These are phyloP conservation scores for Geoglossum cookeanum DNA, from an alignment of 2,329 filamentous ascomycete species.

Conservation along the genomic window DNA sequence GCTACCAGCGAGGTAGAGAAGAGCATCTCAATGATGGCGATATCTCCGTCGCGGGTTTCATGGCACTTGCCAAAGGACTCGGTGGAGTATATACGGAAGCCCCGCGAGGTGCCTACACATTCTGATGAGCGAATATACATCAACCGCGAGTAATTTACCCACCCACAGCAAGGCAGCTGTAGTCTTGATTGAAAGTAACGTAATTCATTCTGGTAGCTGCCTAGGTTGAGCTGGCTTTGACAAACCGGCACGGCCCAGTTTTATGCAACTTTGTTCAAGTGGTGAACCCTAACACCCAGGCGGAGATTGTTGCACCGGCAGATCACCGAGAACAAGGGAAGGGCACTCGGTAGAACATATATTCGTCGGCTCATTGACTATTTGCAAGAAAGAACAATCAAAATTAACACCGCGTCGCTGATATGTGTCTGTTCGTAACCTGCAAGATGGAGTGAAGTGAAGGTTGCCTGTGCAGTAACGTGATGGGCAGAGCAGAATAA, in stretches of 20 bases:
- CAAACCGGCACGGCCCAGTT: background rate
- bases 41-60: conserved; percentile 84
- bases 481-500: background rate
- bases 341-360: conserved; percentile 13
- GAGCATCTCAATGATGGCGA: conserved; percentile 93
- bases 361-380: conserved; percentile 24
- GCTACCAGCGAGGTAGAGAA: conserved; percentile 96
- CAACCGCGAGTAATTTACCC: conserved; percentile 19
- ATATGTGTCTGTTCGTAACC: background rate
- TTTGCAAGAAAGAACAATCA: background rate
- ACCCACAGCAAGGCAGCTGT: conserved; percentile 92
- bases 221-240: background rate
- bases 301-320: background rate
- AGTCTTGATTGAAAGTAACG: conserved; percentile 98
- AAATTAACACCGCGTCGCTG: too few relatives aligned
- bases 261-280: background rate
- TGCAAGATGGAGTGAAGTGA: background rate
- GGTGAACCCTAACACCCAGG: too few relatives aligned
- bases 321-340: background rate
- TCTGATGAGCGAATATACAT: conserved; percentile 10
- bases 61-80: conserved; percentile 93
- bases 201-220: conserved; percentile 53
- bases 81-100: conserved; percentile 91
- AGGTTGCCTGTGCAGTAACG: background rate
- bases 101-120: conserved; percentile 60